phyloP scores from a whole-genome alignment of 176 grass and related monocot species.

The Oryza brachyantha region DNA sequence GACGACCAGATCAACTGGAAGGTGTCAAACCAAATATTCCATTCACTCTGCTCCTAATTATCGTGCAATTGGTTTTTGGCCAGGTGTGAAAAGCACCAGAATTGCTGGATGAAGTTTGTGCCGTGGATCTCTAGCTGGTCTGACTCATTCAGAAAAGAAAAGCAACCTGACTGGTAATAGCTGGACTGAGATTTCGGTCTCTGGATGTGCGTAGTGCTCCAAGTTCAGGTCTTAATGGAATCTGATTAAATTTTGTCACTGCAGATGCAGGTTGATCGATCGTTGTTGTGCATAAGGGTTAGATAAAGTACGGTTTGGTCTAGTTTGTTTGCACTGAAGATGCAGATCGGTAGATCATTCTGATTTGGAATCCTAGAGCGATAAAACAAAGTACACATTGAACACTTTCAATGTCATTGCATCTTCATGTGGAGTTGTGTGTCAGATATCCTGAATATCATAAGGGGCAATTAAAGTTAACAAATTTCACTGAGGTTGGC shows the following conservation, averaged over 20 bases:
- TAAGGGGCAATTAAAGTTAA: not conserved
- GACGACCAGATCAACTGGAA: constrained; percentile 35
- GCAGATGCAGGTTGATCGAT: not conserved
- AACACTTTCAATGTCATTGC: not conserved
- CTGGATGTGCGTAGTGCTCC: not conserved
- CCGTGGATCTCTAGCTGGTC: not conserved
- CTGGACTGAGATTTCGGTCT: not conserved
- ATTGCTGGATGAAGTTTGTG: not conserved
- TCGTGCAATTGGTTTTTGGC: not conserved
- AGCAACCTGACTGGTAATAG: not conserved
- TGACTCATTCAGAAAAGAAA: constrained; percentile 6
- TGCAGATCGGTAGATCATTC: not conserved
- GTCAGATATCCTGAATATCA: not conserved
- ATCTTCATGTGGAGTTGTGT: not conserved
- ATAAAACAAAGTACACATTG: not conserved
- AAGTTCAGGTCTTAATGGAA: not conserved
- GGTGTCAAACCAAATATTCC: not conserved
- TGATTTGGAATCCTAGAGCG: not conserved
- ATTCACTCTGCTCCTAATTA: constrained; percentile 4
- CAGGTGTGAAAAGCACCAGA: not conserved
- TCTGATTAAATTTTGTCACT: not conserved
- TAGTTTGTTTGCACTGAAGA: not conserved
- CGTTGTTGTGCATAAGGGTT: not conserved
- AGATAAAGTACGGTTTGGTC: not conserved
- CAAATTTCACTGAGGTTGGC: not conserved